Base-by-base conservation (phyloP, 1,139 yeast species). In the Maudiozyma humilis region DNA sequence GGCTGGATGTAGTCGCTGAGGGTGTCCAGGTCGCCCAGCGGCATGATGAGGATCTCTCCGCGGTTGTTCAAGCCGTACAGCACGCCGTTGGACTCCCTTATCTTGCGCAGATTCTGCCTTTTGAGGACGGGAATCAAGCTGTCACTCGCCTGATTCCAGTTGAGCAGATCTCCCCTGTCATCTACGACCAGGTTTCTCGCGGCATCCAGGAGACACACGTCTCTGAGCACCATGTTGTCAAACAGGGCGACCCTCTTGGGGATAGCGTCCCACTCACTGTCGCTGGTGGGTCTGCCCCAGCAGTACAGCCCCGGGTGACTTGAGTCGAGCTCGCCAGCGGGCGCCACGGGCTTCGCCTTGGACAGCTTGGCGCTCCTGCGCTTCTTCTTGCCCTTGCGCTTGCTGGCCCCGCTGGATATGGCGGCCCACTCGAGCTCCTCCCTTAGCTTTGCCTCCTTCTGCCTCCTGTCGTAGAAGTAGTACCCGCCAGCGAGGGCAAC, bases 131-230 rank as follows among this genome's bases (percentile, higher is more conserved):
- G 15, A 51, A 49, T 36, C 13, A 25, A 18, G 2, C 35, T 17
- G 5, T 18, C 25, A 10, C 16, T 19, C 8, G 42, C 40, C 6
- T 41, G 55, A 35, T 77, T 75, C 82, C 88, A 84, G 57, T 82
- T 85, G 47, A 77, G 79, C 18, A 86, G 71, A 54, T 81, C 76
- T n/a, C 97, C 97, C 20, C 74, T 73, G 1, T 73, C 73, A 48
- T 81, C 75, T 18, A 79, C 73, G 1, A 93, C 79, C 1, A 79
- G 79, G 3, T 58, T 57, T 5, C 78, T 83, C 20, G 80, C 64
- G 19, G 72, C 76, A 13, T 45, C 32, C 18, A 70, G 66, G 1
- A 85, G 56, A 32, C 69, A 67, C n/a, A 87, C 76, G 55, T 79
- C 83, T 38, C 73, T 69, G 38, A 88, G 63, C 15, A 69, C 55